These are phyloP conservation scores for Zygoascus tannicola DNA, from an alignment of 805 yeast genomes.

Conservation along the genomic window DNA sequence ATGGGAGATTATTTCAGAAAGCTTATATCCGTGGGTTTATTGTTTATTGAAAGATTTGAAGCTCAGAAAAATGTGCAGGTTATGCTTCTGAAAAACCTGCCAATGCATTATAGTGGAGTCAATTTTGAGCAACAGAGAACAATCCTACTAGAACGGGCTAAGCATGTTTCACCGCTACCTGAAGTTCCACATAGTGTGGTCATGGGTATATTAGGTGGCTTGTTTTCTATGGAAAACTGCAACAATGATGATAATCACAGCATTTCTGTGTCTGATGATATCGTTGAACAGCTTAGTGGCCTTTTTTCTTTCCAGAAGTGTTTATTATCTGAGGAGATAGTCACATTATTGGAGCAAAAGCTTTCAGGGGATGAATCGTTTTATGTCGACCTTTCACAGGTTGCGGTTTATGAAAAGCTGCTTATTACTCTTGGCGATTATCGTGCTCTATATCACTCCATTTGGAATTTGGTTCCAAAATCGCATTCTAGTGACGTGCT, in stretches of 20 bases:
- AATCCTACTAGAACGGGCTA: constrained; percentile 11
- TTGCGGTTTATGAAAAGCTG: constrained; percentile 44
- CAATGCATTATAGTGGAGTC: constrained; percentile 9
- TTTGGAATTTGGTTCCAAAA: constrained; percentile 45
- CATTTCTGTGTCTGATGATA: neutral
- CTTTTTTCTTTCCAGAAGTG: neutral
- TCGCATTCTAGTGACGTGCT: constrained; percentile 44
- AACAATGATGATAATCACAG: neutral
- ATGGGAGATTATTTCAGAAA: constrained; percentile 65
- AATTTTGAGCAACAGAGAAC: constrained; percentile 8
- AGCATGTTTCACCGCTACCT: neutral
- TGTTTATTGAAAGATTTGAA: constrained; percentile 46
- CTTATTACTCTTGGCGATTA: constrained; percentile 43
- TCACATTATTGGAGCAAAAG: constrained; percentile 4
- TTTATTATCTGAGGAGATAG: constrained; percentile 8
- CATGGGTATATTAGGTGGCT: neutral
- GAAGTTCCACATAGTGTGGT: neutral
- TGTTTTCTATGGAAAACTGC: constrained; percentile 2
- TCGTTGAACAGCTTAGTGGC: neutral
- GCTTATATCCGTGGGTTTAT: constrained; percentile 76
- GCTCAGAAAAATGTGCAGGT: constrained; percentile 32
- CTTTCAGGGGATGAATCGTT: neutral
- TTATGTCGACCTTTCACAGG: constrained; percentile 8
- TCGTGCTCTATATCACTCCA: constrained; percentile 18
- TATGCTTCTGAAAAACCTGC: constrained; percentile 37